Percentiles rank a stretch among this genome's conserved stretches.
These are phyloP conservation scores for Aspergillus sp. DNA, from an alignment of 2,329 filamentous ascomycete genomes.

Conservation along the genomic window DNA sequence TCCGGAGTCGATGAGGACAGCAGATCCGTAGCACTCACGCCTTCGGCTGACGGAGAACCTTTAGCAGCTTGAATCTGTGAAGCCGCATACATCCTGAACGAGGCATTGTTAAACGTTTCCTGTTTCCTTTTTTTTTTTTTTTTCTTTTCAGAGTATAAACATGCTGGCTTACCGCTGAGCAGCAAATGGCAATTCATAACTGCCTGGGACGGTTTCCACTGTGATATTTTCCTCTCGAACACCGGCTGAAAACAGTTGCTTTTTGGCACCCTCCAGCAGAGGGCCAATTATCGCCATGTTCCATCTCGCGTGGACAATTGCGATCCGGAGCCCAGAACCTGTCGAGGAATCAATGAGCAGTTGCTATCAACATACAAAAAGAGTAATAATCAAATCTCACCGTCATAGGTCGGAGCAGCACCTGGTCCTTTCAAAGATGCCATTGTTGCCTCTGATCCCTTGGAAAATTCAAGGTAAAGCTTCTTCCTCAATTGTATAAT, in stretches of 20 bases:
- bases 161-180: slow-evolving; percentile 62
- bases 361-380: slow-evolving; percentile 8
- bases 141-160: not conserved
- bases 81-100: slow-evolving; percentile 67
- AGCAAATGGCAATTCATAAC: slow-evolving; percentile 89
- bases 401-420: slow-evolving; percentile 51
- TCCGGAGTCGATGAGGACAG: slow-evolving; percentile 60
- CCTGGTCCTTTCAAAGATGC: slow-evolving; percentile 58
- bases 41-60: slow-evolving; percentile 33
- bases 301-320: slow-evolving; percentile 95
- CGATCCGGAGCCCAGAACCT: slow-evolving; percentile 73
- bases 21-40: slow-evolving; percentile 48
- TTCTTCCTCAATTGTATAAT: no score
- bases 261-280: slow-evolving; percentile 72
- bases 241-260: slow-evolving; percentile 68
- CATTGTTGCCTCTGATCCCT: slow-evolving; percentile 28
- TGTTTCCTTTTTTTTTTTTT: not conserved
- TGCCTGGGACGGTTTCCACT: slow-evolving; percentile 81
- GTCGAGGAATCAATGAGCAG: not conserved
- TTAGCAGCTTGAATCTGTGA: slow-evolving; percentile 75
- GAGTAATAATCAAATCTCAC: slow-evolving; percentile 29
- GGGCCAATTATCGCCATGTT: slow-evolving; percentile 82
- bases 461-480: not conserved
- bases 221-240: slow-evolving; percentile 85
- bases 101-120: not conserved